phyloP scores from a whole-genome alignment of 2,329 filamentous ascomycete species.

The Curvularia spicifera region DNA sequence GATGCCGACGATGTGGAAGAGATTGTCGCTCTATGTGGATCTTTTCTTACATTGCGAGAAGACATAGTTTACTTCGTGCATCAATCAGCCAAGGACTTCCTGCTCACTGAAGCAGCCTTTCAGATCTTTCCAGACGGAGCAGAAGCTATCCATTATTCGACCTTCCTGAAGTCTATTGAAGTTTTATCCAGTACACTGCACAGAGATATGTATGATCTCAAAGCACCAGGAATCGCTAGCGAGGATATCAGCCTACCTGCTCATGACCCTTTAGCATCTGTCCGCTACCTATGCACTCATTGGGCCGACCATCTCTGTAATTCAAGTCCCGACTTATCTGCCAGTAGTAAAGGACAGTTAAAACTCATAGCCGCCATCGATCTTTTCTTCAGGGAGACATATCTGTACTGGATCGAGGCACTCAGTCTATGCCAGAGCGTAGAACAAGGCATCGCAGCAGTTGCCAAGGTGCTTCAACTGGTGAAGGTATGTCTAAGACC shows the following conservation, averaged over 20 bases:
- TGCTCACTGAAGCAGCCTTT: slow-evolving; percentile 24
- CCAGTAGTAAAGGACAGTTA: not conserved
- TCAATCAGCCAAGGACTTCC: slow-evolving; percentile 44
- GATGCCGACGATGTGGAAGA: slow-evolving; percentile 1
- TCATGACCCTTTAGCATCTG: slow-evolving; percentile 30
- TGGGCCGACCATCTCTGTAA: slow-evolving; percentile 46
- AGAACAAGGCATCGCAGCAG: slow-evolving; percentile 19
- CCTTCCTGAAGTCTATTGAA: not conserved
- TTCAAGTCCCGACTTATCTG: slow-evolving; percentile 4
- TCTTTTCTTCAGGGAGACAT: not conserved
- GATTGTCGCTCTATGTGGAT: slow-evolving; percentile 49
- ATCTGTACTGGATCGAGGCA: slow-evolving; percentile 16
- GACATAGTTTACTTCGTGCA: not conserved
- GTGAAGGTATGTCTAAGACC: not conserved
- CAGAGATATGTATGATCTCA: not conserved
- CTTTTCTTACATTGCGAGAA: slow-evolving; percentile 22
- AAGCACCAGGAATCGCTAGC: not conserved
- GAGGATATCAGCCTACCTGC: not conserved
- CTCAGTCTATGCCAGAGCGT: slow-evolving; percentile 25
- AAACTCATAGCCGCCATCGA: not conserved
- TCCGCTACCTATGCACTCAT: slow-evolving; percentile 39
- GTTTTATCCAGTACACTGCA: not conserved
- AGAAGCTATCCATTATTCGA: not conserved
- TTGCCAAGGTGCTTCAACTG: not conserved
- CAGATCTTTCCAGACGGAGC: slow-evolving; percentile 17